Base-by-base conservation (phyloP, 2,329 filamentous ascomycete genomes). In the Exophiala aquamarina region DNA sequence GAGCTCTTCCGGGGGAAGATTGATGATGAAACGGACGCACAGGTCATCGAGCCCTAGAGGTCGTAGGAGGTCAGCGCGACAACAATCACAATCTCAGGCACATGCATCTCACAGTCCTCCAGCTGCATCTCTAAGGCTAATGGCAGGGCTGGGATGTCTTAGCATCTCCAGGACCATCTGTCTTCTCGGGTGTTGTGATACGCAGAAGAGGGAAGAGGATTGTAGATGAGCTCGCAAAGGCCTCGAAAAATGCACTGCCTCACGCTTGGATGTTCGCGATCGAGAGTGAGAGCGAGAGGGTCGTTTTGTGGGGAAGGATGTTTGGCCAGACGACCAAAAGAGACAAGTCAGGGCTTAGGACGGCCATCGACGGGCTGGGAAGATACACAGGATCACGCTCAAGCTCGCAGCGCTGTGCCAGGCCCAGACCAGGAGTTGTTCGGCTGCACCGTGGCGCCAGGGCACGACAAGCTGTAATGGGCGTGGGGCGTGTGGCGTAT, bases 21-120 rank as follows among this genome's bases (percentile, higher is more conserved):
- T 97, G 70, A 97, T 89, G 65, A 98, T 92, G 72, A 98, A 98
- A 66, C 94, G 89, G 67, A 95, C 92, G 71, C 90, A 95, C 50
- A 97, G 81, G 72, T 97, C 92, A 83, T 97, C 92, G 74, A 97
- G 79, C 91, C 89, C 88, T 92, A 63, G 56, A 35, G 41, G 26
- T 23, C 8, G 35, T 34, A 26, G 15, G n/a, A 7, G 31, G 33
- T 57, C 34, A 56, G 35, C 41, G 41, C 35, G 13, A 18, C 33
- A 14, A 40, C 41, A n/a, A 19, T 13, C 26, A 14, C 44, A 23
- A 15, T 37, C 26, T n/a, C 9, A 6, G 21, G 14, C 32, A 13
- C 6, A 8, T 15, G 39, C 10, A 28, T 47, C 55, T 66, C 75
- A 91, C 90, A 95, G 70, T 95, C 89, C 81, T 90, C 86, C 75